A percentile compares a stretch with the other conserved stretches of the same genome.
Conservation (phyloP, 2,329 filamentous ascomycete genomes). For the Pyrenophora seminiperda region DNA sequence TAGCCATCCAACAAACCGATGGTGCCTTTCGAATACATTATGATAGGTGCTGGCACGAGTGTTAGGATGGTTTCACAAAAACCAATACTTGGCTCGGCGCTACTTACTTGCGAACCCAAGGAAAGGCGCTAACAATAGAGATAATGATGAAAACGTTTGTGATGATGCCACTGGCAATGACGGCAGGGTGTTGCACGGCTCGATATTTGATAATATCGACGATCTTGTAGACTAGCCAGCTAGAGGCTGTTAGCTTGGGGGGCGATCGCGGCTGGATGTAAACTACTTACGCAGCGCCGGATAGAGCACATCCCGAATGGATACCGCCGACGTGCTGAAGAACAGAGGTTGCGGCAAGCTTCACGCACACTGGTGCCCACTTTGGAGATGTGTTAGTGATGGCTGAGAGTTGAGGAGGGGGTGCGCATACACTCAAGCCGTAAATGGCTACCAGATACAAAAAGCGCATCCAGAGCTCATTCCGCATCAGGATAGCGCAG, state of each 20-base stretch:
- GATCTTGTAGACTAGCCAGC: constrained; percentile 44
- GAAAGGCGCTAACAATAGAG: constrained; percentile 44
- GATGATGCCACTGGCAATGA: constrained; percentile 41
- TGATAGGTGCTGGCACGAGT: constrained; percentile 35
- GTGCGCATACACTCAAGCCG: constrained; percentile 33
- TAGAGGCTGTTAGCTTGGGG: constrained; percentile 4
- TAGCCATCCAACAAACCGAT: constrained; percentile 45
- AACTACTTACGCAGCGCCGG: constrained; percentile 37
- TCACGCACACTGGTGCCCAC: constrained; percentile 42
- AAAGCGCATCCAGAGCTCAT: constrained; percentile 42
- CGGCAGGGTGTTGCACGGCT: constrained; percentile 38
- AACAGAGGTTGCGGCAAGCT: constrained; percentile 38
- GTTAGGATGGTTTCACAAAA: constrained; percentile 19
- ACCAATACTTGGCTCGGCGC: not conserved
- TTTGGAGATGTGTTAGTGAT: constrained; percentile 16
- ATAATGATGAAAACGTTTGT: constrained; percentile 45
- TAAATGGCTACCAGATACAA: constrained; percentile 42
- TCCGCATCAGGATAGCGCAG: constrained; percentile 39
- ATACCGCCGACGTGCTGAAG: constrained; percentile 44
- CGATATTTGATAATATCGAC: constrained; percentile 44
- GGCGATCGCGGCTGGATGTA: no score
- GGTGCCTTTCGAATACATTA: constrained; percentile 45
- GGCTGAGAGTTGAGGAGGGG: not conserved
- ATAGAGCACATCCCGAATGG: constrained; percentile 45
- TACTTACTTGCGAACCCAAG: constrained; percentile 45